These are phyloP conservation scores for Aspergillus egyptiacus DNA, from an alignment of 495 filamentous ascomycete species.

Conservation along the genomic window DNA sequence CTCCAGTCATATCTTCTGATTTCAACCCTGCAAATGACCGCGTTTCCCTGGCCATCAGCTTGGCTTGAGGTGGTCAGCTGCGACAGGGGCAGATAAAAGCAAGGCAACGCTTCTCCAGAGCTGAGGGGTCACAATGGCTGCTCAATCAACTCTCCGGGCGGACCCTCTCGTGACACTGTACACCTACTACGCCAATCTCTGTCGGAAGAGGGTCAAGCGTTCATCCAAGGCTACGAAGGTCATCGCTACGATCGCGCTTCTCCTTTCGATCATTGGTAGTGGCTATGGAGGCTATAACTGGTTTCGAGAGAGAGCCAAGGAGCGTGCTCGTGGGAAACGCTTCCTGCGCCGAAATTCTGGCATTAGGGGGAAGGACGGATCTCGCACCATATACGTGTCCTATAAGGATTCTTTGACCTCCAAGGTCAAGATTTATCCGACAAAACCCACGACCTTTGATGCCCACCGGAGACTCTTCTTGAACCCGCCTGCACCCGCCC, in stretches of 20 bases:
- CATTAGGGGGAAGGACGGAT: constrained; percentile 86
- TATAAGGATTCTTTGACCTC: constrained; percentile 75
- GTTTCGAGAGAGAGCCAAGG: constrained; percentile 62
- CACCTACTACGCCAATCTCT: constrained; percentile 55
- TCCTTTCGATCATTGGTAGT: constrained; percentile 66
- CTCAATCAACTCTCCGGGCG: constrained; percentile 76
- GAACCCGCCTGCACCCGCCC: constrained; percentile 75
- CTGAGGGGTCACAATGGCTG: constrained; percentile 55
- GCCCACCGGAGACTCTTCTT: constrained; percentile 91
- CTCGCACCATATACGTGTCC: constrained; percentile 87
- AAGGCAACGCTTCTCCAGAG: neutral
- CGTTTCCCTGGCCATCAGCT: constrained; percentile 18
- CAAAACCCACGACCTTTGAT: constrained; percentile 90
- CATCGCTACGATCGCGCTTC: constrained; percentile 65
- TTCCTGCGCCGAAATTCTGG: constrained; percentile 89
- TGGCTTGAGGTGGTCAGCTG: constrained; percentile 17
- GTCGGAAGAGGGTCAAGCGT: constrained; percentile 53
- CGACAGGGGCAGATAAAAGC: constrained; percentile 9
- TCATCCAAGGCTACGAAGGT: constrained; percentile 66
- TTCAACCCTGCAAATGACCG: constrained; percentile 6
- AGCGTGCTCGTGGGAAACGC: constrained; percentile 70
- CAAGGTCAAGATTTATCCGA: constrained; percentile 88
- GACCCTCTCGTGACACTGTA: constrained; percentile 66
- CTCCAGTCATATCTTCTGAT: neutral
- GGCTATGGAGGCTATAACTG: constrained; percentile 70